Conservation (phyloP, 2,329 filamentous ascomycete genomes). For the Arthrinium phaeospermum region DNA sequence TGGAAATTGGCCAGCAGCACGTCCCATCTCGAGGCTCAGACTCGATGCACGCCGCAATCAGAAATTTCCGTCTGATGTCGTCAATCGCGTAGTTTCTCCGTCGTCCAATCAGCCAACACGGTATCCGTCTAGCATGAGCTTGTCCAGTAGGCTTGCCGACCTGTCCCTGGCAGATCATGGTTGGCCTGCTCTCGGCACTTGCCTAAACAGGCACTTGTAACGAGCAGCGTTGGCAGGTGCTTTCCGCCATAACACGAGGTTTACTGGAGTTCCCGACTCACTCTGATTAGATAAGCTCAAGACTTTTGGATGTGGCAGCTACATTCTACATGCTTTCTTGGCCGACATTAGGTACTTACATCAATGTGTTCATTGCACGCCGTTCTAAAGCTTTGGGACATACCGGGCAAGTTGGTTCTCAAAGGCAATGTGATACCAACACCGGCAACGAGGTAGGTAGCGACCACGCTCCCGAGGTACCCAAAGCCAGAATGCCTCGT, state of each 20-base stretch:
- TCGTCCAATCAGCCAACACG: not conserved
- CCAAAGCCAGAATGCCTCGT: not conserved
- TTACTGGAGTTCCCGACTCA: too few species aligned
- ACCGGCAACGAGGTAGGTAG: not conserved
- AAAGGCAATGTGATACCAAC: too few species aligned
- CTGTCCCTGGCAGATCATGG: constrained; percentile 3
- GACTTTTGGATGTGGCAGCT: too few species aligned
- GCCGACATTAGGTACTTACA: too few species aligned
- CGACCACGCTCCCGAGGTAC: not conserved
- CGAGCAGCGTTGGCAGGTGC: not conserved
- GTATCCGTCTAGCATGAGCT: not conserved
- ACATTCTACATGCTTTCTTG: too few species aligned
- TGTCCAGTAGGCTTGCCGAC: not conserved
- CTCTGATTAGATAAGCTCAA: too few species aligned
- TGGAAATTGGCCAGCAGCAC: constrained; percentile 5
- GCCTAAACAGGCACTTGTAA: not conserved
- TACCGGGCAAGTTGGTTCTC: too few species aligned
- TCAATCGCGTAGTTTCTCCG: not conserved
- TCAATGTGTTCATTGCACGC: too few species aligned
- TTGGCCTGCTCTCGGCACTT: not conserved
- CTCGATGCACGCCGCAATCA: not conserved
- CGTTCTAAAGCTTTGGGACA: too few species aligned
- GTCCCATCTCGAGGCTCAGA: not conserved
- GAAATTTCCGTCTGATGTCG: not conserved
- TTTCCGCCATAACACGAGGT: not conserved